Conservation (phyloP, 306 rosid species). For the Morella rubra region DNA sequence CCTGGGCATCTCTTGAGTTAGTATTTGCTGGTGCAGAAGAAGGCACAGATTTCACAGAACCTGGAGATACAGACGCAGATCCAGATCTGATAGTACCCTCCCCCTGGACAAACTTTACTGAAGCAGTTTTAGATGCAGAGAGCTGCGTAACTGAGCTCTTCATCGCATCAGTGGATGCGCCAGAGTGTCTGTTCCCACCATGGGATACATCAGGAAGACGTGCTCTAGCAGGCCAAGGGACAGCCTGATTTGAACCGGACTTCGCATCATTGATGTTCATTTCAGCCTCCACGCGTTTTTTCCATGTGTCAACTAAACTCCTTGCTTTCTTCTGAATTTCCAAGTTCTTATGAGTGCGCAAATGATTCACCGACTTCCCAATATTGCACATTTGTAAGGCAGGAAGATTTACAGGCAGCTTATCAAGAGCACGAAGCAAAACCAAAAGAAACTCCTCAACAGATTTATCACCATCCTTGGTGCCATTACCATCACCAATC, state of each 20-base stretch:
- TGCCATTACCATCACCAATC: slow-evolving; percentile 57
- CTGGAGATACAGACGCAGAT: slow-evolving; percentile 48
- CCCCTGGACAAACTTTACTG: slow-evolving; percentile 49
- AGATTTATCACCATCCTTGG: slow-evolving; percentile 61
- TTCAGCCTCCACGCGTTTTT: slow-evolving; percentile 92
- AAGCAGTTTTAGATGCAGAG: slow-evolving; percentile 52
- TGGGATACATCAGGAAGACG: slow-evolving; percentile 61
- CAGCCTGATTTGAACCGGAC: slow-evolving; percentile 58
- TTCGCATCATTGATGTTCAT: slow-evolving; percentile 68
- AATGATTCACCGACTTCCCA: slow-evolving; percentile 84
- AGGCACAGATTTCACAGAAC: slow-evolving; percentile 36
- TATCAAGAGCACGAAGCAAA: slow-evolving; percentile 78
- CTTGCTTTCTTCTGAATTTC: slow-evolving; percentile 86
- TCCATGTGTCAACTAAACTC: slow-evolving; percentile 84
- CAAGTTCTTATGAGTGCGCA: slow-evolving; percentile 66
- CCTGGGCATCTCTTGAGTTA: slow-evolving; percentile 47
- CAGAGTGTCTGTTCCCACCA: slow-evolving; percentile 52
- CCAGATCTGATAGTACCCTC: slow-evolving; percentile 51
- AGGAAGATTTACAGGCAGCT: slow-evolving; percentile 73
- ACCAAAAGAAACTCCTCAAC: slow-evolving; percentile 80
- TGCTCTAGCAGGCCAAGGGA: slow-evolving; percentile 54
- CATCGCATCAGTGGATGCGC: slow-evolving; percentile 55
- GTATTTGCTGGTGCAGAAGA: slow-evolving; percentile 38
- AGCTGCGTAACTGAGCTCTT: slow-evolving; percentile 59
- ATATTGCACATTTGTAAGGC: slow-evolving; percentile 67